A percentile compares a stretch with the other conserved stretches of the same genome.
Evolutionary conservation across 805 yeast species (phyloP).

Genomic region (Wickerhamomyces queroliae): DNA sequence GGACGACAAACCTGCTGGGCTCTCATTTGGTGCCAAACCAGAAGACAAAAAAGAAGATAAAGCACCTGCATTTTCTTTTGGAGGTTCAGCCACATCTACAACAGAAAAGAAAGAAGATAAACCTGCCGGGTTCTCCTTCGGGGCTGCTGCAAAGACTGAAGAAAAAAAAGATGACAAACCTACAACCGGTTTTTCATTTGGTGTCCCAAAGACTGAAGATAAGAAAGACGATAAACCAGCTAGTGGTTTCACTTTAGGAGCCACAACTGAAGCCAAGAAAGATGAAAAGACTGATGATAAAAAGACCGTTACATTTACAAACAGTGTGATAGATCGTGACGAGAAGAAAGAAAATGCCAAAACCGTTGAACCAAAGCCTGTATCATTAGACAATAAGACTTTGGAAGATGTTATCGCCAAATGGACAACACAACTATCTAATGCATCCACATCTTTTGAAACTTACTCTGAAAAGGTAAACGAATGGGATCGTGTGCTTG

Average conservation of each 20-base stretch:
- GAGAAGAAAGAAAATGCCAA: slow-evolving; percentile 39
- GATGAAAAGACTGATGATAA: slow-evolving; percentile 12
- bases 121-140: slow-evolving; percentile 21
- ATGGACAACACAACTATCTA: slow-evolving; percentile 85
- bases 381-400: slow-evolving; percentile 84
- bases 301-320: slow-evolving; percentile 23
- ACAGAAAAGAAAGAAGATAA: slow-evolving; percentile 1
- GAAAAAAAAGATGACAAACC: slow-evolving; percentile 11
- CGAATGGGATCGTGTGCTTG: slow-evolving; percentile 81
- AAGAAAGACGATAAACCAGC: slow-evolving; percentile 9
- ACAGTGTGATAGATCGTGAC: slow-evolving; percentile 17
- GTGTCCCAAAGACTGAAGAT: slow-evolving; percentile 15
- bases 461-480: slow-evolving; percentile 68
- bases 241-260: slow-evolving; percentile 13
- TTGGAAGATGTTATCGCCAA: slow-evolving; percentile 87
- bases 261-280: slow-evolving; percentile 13
- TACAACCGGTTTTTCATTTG: slow-evolving; percentile 21
- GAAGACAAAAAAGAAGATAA: slow-evolving; percentile 11
- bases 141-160: slow-evolving; percentile 10
- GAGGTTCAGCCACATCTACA: slow-evolving; percentile 2
- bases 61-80: slow-evolving; percentile 14
- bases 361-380: slow-evolving; percentile 57
- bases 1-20: slow-evolving; percentile 10
- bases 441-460: slow-evolving; percentile 69
- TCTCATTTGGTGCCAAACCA: slow-evolving; percentile 13